Evolutionary conservation across 1,139 yeast genomes (phyloP).

Genomic region (Spathaspora sp.): DNA sequence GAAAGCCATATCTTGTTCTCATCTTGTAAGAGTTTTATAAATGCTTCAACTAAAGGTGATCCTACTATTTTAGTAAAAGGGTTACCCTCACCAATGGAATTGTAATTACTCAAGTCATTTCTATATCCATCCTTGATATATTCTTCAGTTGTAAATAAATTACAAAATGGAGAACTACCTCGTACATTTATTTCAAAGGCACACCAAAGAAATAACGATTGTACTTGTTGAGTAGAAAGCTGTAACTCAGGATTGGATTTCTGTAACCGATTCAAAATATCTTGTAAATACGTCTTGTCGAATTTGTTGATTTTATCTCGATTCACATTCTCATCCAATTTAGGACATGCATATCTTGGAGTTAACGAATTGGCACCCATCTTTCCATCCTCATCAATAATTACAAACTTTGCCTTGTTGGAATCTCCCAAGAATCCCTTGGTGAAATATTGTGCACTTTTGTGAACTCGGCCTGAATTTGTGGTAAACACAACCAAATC

Average conservation of each 20-base stretch:
- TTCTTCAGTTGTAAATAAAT: constrained; percentile 51
- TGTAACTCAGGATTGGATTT: constrained; percentile 29
- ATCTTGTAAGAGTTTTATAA: constrained; percentile 36
- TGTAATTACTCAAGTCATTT: constrained; percentile 45
- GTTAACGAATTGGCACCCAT: constrained; percentile 41
- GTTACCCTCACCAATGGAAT: constrained; percentile 52
- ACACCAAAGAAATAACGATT: constrained; percentile 43
- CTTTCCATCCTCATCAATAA: constrained; percentile 28
- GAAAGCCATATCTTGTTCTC: constrained; percentile 37
- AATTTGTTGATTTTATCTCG: constrained; percentile 11
- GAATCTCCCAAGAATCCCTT: constrained; percentile 33
- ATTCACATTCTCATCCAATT: constrained; percentile 11
- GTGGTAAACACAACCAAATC: constrained; percentile 33
- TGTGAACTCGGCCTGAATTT: constrained; percentile 30
- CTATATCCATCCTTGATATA: constrained; percentile 34
- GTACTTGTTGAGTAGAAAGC: constrained; percentile 42
- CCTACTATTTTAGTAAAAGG: constrained; percentile 44
- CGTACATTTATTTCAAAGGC: constrained; percentile 55
- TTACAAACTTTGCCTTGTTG: constrained; percentile 20
- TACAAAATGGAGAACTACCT: constrained; percentile 50
- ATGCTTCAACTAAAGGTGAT: constrained; percentile 49
- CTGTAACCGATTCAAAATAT: constrained; percentile 38
- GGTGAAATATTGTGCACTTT: constrained; percentile 32
- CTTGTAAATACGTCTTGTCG: constrained; percentile 27
- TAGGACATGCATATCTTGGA: constrained; percentile 27